Evolutionary conservation across 345 rosid genomes (phyloP), one percentile per base, ranked within the genome.

Genomic region (Lepidium didymum): DNA sequence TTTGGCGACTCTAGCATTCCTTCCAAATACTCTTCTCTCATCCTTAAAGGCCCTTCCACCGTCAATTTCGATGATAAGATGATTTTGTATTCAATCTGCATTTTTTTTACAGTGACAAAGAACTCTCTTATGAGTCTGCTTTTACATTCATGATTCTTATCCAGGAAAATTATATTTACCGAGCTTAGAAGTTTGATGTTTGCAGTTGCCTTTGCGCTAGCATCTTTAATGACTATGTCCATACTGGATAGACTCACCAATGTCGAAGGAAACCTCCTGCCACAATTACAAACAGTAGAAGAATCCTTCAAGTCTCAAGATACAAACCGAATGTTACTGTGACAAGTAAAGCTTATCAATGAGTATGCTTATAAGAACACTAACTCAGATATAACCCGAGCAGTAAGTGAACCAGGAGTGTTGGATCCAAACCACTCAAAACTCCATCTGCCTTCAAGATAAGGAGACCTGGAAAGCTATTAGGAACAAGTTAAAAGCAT

Each of bases 351-450:
- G 43, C 4, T 60, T 0, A 16, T 36, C 10, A 0, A 63, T 21
- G 33, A 62, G 69, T 1, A 71, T 33, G 23, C 36, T 18, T 10
- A 34, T 37, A 55, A 64, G 67, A 51, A 85, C 3, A 56, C 96
- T 83, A 33, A 93, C 98, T 85, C 87, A 10, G 77, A 84, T 57
- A 90, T 71, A 75, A 87, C 56, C 41, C 68, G 81, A 64, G 87
- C 94, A 74, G 91, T 87, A 61, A 77, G 80, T 14, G 88, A 76
- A 50, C 89, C 96, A 14, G 88, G 88, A 77, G 70, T 87, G 64
- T 85, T 88, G 43, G 83, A 67, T 18, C 94, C 97, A 80, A 93
- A 88, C 97, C 98, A 93, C 77, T 93, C 97, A 35, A 93, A 88
- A 69, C 83, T 88, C 98, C 98, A 93, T 41, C 81, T 81, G 1